Percentiles rank a stretch among this genome's conserved stretches.
Evolutionary conservation across 2,329 filamentous ascomycete genomes (phyloP).

Genomic region (Claviceps citrina): DNA sequence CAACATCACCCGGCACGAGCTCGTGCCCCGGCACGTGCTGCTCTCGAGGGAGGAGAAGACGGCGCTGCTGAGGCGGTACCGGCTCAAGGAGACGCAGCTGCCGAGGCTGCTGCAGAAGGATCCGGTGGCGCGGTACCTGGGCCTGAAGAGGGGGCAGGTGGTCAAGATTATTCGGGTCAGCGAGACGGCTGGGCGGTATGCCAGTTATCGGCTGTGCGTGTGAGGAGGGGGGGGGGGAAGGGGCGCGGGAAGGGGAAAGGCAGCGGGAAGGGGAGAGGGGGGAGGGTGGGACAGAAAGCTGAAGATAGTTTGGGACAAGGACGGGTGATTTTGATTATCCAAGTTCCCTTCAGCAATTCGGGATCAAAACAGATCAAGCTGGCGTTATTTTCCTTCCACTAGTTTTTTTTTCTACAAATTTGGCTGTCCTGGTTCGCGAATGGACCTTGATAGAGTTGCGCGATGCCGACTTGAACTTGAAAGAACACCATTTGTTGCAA

Average conservation of each 20-base stretch:
- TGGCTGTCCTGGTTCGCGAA: too few species aligned
- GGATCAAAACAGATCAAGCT: conserved; percentile 1
- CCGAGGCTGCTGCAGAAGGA: conserved; percentile 84
- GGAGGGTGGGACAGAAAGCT: not conserved
- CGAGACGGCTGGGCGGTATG: conserved; percentile 91
- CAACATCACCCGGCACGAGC: conserved; percentile 95
- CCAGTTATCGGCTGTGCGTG: conserved; percentile 69
- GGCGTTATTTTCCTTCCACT: conserved; percentile 4
- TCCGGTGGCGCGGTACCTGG: conserved; percentile 83
- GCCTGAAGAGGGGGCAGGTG: conserved; percentile 78
- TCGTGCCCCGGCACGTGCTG: conserved; percentile 85
- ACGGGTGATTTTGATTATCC: not conserved
- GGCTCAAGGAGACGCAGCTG: conserved; percentile 93
- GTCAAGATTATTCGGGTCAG: conserved; percentile 96
- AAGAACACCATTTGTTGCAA: too few species aligned
- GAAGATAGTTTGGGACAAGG: not conserved
- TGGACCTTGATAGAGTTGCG: too few species aligned
- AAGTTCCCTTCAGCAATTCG: not conserved
- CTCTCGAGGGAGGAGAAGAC: conserved; percentile 82
- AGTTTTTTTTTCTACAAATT: too few species aligned
- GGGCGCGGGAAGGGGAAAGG: too few species aligned
- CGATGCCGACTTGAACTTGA: too few species aligned
- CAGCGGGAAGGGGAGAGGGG: not conserved
- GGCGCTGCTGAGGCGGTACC: conserved; percentile 73
- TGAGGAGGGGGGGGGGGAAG: conserved; percentile 13